A percentile compares a stretch with the other conserved stretches of the same genome.
These are phyloP conservation scores for Aurantiochytrium sp. DNA, from an alignment of 108 stramenopile species.

Conservation along the genomic window DNA sequence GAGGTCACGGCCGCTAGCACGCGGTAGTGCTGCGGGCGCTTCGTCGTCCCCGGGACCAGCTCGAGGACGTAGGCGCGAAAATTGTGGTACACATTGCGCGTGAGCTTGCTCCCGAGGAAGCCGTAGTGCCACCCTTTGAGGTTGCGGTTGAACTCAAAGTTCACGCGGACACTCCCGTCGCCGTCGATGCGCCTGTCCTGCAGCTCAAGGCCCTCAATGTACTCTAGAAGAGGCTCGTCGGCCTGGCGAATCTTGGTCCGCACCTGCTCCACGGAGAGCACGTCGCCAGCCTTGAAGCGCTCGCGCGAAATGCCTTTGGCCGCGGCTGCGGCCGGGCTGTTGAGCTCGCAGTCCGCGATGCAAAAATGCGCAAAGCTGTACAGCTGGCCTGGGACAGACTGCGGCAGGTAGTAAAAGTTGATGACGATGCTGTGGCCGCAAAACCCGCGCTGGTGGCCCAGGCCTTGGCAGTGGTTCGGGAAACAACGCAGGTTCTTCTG, in stretches of 20 bases:
- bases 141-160: constrained; percentile 11
- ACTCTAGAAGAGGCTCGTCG: constrained; percentile 5
- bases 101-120: constrained; percentile 1
- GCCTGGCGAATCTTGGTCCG: not conserved
- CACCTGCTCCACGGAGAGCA: constrained; percentile 4
- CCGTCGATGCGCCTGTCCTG: not conserved
- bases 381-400: not conserved
- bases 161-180: constrained; percentile 9
- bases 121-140: constrained; percentile 29
- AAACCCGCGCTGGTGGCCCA: constrained; percentile 23
- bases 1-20: constrained; percentile 7
- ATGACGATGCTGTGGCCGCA: constrained; percentile 23
- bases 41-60: not conserved
- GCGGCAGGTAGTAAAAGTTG: constrained; percentile 20
- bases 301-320: constrained; percentile 10
- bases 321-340: not conserved
- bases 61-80: constrained; percentile 29
- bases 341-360: constrained; percentile 23
- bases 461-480: constrained; percentile 28
- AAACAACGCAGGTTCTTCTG: constrained; percentile 24
- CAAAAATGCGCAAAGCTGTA: constrained; percentile 25
- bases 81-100: not conserved
- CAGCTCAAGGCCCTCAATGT: constrained; percentile 23
- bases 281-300: not conserved
- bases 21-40: not conserved